Evolutionary conservation across 306 rosid species (phyloP).

Genomic region (Vachellia pachyceras): DNA sequence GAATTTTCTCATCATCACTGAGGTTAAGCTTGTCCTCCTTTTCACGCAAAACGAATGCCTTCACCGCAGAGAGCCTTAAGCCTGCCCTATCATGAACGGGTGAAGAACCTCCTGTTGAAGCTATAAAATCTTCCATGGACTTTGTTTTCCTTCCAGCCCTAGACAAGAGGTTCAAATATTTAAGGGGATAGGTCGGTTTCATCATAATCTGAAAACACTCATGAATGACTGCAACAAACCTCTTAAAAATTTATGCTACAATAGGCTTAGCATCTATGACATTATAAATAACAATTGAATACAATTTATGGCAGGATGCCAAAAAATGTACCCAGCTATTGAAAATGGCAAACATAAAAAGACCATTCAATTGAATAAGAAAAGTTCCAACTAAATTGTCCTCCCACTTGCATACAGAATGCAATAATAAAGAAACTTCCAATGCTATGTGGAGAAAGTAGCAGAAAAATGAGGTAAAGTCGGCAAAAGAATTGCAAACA

Average conservation of each 20-base stretch:
- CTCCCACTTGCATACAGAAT: constrained; percentile 17
- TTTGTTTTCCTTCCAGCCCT: constrained; percentile 86
- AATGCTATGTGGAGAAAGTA: constrained; percentile 22
- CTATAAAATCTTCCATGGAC: constrained; percentile 78
- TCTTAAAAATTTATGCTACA: background rate
- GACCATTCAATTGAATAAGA: constrained; percentile 9
- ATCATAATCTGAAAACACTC: constrained; percentile 25
- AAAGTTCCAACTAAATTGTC: constrained; percentile 4
- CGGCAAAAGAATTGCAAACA: constrained; percentile 18
- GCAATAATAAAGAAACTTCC: constrained; percentile 23
- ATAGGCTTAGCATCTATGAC: constrained; percentile 24
- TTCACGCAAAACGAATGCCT: constrained; percentile 82
- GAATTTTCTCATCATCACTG: constrained; percentile 63
- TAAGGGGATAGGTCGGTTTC: constrained; percentile 31
- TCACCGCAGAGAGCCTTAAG: constrained; percentile 76
- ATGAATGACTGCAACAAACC: constrained; percentile 30
- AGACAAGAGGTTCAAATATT: constrained; percentile 45
- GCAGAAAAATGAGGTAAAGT: constrained; percentile 22
- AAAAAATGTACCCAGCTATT: background rate
- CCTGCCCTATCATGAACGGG: constrained; percentile 77
- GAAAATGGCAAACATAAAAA: constrained; percentile 9
- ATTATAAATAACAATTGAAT: constrained; percentile 34
- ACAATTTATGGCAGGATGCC: constrained; percentile 3
- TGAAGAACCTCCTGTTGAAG: constrained; percentile 66
- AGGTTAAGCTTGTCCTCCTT: constrained; percentile 73